Evolutionary conservation across 2,329 filamentous ascomycete genomes (phyloP).

Genomic region (Pseudogymnoascus sp.): DNA sequence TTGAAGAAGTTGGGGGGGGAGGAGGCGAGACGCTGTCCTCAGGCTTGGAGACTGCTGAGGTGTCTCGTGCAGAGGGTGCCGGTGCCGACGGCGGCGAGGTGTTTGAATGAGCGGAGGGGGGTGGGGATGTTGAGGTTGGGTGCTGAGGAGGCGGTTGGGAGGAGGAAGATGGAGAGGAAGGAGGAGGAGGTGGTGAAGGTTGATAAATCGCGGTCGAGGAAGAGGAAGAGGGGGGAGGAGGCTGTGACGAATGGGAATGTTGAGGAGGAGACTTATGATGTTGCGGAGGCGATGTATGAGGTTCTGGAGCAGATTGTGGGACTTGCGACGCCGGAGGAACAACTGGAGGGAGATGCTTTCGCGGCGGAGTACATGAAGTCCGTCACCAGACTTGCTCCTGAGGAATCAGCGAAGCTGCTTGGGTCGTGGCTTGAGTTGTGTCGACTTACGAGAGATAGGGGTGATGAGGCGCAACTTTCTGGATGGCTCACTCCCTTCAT

Average conservation of each 20-base stretch:
- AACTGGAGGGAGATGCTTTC: slow-evolving; percentile 16
- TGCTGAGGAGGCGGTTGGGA: slow-evolving; percentile 44
- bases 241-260: slow-evolving; percentile 12
- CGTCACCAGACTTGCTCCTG: slow-evolving; percentile 22
- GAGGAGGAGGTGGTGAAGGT: slow-evolving; percentile 22
- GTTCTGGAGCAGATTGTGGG: slow-evolving; percentile 18
- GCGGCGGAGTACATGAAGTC: slow-evolving; percentile 26
- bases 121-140: slow-evolving; percentile 56
- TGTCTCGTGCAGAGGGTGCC: slow-evolving; percentile 57
- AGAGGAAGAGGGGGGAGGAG: slow-evolving; percentile 25
- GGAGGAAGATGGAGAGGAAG: slow-evolving; percentile 18
- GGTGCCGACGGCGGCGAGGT: slow-evolving; percentile 58
- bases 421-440: slow-evolving; percentile 26
- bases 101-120: slow-evolving; percentile 63
- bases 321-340: slow-evolving; percentile 13
- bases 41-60: slow-evolving; percentile 51
- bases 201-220: slow-evolving; percentile 30
- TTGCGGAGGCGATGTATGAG: slow-evolving; percentile 20
- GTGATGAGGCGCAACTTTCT: not conserved
- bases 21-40: slow-evolving; percentile 19
- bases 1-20: slow-evolving; percentile 46
- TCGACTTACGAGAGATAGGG: slow-evolving; percentile 10
- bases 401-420: slow-evolving; percentile 24
- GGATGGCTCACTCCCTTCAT: slow-evolving; percentile 25
- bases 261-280: not conserved